These are phyloP conservation scores for Waitea zeae DNA, from an alignment of 1,284 basidiomycete species.

Conservation along the genomic window DNA sequence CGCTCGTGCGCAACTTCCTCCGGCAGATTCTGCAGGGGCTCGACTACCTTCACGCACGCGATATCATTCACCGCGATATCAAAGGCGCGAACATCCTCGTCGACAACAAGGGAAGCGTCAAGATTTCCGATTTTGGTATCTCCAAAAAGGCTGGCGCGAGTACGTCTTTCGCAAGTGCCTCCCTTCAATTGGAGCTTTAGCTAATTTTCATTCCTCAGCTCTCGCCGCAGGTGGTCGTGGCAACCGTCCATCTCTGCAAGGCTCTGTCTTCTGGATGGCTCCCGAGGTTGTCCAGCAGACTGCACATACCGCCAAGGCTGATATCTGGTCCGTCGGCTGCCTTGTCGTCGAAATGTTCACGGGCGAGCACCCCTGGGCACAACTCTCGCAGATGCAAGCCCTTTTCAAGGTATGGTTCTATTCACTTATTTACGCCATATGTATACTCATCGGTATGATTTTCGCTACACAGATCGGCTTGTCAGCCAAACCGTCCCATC, in stretches of 20 bases:
- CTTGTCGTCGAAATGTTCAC: slow-evolving; percentile 98
- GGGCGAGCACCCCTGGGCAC: slow-evolving; percentile 93
- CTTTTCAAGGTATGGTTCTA: slow-evolving; percentile 70
- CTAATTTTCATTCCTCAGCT: slow-evolving; percentile 24
- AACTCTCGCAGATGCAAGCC: slow-evolving; percentile 97
- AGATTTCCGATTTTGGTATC: slow-evolving; percentile 98
- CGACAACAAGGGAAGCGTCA: slow-evolving; percentile 96
- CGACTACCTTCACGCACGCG: slow-evolving; percentile 83
- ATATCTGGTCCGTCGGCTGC: slow-evolving; percentile 98
- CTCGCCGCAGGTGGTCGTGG: slow-evolving; percentile 61
- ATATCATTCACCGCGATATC: slow-evolving; percentile 97
- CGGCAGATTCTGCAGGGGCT: slow-evolving; percentile 88
- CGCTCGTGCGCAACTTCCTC: slow-evolving; percentile 87
- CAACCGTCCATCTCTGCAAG: slow-evolving; percentile 85
- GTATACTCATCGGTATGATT: not conserved
- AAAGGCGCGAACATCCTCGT: slow-evolving; percentile 98
- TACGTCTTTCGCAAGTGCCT: slow-evolving; percentile 41
- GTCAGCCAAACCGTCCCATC: slow-evolving; percentile 59
- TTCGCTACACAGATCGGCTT: slow-evolving; percentile 58
- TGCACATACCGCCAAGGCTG: slow-evolving; percentile 84
- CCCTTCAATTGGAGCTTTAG: not conserved
- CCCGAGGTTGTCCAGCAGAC: slow-evolving; percentile 97
- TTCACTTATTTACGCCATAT: not conserved
- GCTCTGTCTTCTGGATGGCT: slow-evolving; percentile 98
- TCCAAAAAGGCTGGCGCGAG: slow-evolving; percentile 85